Evolutionary conservation across 2,329 filamentous ascomycete genomes (phyloP), one percentile per base, ranked within the genome.

Genomic region (Elsinoe perseae): DNA sequence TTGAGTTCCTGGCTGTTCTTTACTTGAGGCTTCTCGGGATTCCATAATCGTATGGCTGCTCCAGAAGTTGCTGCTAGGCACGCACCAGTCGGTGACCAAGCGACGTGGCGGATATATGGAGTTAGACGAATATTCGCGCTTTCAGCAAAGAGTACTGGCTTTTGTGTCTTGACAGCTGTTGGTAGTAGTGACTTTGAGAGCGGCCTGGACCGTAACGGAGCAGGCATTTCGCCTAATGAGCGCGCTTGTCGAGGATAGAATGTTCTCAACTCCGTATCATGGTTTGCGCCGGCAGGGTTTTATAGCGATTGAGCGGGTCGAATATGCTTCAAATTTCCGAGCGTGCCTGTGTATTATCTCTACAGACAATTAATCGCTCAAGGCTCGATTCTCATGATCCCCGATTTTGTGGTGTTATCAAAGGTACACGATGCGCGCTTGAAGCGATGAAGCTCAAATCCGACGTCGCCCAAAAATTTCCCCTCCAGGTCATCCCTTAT

Each of bases 71-170:
- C 95, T 0, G 92, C 92, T 59, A 97, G 83, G 58, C 93, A 77
- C 7, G 82, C 86, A 30, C 92, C 90, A 0, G 88, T 77, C 0
- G 91, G 88, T 62, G 92, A 95, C 92, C 92, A 97, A 36, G 87
- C 85, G 62, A 97, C 58, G 40, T 62, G 64, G 38, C 60, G 65
- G 57, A 67, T 65, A 36, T 64, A 65, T 25, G 66, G 65, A 14
- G 64, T 58, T 20, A 67, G 63, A 7, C 65, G 62, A 5, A 64
- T 64, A 0, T 68, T 65, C n/a, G 69, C 66, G 16, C 62, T 61
- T 52, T 77, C 74, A 59, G 66, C 65, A 71, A 93, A 93, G 16
- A 80, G 77, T 63, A 87, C 84, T 20, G 84, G 86, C 68, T 87
- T 86, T 43, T 87, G 76, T 28, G 76, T 78, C 20, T 78, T 76